Evolutionary conservation across 2,329 filamentous ascomycete genomes (phyloP).

Genomic region (Fusarium aywerte): DNA sequence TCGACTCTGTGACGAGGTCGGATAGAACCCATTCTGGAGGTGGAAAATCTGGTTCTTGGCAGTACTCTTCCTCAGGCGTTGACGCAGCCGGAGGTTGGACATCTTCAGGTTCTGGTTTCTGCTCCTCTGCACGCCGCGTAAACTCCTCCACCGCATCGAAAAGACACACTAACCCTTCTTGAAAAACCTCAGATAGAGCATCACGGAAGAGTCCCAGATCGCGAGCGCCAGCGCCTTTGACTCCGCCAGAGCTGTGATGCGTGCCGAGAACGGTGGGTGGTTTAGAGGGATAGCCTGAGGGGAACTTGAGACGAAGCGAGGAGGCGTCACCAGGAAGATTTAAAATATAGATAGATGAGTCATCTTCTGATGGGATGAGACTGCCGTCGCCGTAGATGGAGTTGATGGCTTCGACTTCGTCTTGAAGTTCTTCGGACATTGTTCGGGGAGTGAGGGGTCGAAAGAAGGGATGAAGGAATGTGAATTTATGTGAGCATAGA

Average conservation of each 20-base stretch:
- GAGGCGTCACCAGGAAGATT: slow-evolving; percentile 71
- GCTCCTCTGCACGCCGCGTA: slow-evolving; percentile 56
- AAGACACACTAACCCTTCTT: slow-evolving; percentile 81
- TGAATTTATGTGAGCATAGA: background rate
- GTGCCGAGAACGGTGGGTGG: slow-evolving; percentile 81
- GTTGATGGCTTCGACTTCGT: slow-evolving; percentile 85
- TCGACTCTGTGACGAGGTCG: slow-evolving; percentile 79
- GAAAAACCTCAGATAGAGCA: slow-evolving; percentile 74
- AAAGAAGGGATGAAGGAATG: background rate
- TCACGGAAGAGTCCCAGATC: slow-evolving; percentile 76
- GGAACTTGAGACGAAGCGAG: slow-evolving; percentile 74
- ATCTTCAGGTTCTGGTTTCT: slow-evolving; percentile 42
- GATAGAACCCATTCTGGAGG: slow-evolving; percentile 74
- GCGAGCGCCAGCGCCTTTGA: slow-evolving; percentile 76
- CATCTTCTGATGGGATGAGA: slow-evolving; percentile 57
- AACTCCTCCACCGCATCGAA: slow-evolving; percentile 91
- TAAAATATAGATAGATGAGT: slow-evolving; percentile 65
- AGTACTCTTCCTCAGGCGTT: slow-evolving; percentile 19
- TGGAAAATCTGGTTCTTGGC: slow-evolving; percentile 35
- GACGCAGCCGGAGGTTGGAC: slow-evolving; percentile 38
- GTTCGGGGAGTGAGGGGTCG: slow-evolving; percentile 30
- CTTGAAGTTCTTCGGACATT: slow-evolving; percentile 70
- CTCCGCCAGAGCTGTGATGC: slow-evolving; percentile 80
- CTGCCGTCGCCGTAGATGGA: slow-evolving; percentile 82
- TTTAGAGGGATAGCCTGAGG: slow-evolving; percentile 76